Evolutionary conservation across 768 basidiomycete genomes (phyloP).

Genomic region (Termitomyces sp.): DNA sequence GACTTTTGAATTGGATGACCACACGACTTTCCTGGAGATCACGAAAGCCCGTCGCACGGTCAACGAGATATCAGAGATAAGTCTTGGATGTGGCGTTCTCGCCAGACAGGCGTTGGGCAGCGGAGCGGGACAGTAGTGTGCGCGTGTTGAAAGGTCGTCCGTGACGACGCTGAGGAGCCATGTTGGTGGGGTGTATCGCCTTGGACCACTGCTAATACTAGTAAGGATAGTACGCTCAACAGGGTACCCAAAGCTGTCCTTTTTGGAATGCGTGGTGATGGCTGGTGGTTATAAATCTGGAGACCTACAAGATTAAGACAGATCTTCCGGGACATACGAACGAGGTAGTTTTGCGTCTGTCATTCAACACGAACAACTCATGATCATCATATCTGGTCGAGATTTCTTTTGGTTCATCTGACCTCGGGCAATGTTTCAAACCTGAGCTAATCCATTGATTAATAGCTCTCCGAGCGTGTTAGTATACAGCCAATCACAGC

Average conservation of each 20-base stretch:
- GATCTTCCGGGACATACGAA: constrained; percentile 97
- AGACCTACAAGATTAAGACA: constrained; percentile 90
- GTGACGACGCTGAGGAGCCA: constrained; percentile 90
- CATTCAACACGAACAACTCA: background rate
- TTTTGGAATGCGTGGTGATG: background rate
- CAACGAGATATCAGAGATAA: constrained; percentile 95
- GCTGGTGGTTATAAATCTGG: constrained; percentile 65
- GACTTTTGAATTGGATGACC: constrained; percentile 96
- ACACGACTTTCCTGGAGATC: constrained; percentile 85
- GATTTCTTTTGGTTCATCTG: too few relatives aligned
- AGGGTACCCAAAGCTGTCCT: constrained; percentile 40
- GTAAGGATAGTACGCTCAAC: constrained; percentile 96
- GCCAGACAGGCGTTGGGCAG: constrained; percentile 90
- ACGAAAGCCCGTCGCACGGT: constrained; percentile 52
- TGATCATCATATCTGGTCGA: too few relatives aligned
- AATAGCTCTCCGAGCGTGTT: too few relatives aligned
- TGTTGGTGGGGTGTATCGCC: constrained; percentile 89
- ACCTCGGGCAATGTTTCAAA: background rate
- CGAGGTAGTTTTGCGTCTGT: too few relatives aligned
- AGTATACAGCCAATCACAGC: background rate
- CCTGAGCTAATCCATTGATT: background rate
- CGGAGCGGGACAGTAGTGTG: constrained; percentile 88
- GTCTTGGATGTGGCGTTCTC: constrained; percentile 93
- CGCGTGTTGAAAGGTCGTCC: constrained; percentile 92
- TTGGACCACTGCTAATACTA: constrained; percentile 97